phyloP scores from a whole-genome alignment of 305 asterid genomes.

The Caryopteris hybrid region DNA sequence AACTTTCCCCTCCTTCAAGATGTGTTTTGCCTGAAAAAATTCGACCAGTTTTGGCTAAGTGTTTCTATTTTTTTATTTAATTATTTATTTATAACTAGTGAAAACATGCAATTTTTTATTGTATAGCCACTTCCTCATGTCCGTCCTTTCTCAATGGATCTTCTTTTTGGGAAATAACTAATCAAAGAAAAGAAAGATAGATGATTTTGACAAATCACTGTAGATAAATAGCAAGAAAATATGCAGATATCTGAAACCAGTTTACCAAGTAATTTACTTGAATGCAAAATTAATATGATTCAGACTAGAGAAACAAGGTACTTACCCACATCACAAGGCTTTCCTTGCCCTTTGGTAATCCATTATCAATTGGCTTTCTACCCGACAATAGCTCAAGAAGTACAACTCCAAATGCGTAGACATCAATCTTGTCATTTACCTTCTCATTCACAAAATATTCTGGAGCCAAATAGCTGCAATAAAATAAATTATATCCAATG shows the following conservation, averaged over 20 bases:
- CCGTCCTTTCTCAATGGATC: neutral
- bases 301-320: neutral
- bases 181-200: neutral
- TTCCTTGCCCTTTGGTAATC: slow-evolving; percentile 56
- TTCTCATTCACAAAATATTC: slow-evolving; percentile 85
- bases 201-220: neutral
- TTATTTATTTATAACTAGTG: no score
- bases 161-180: neutral
- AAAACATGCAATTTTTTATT: neutral
- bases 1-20: slow-evolving; percentile 47
- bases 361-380: slow-evolving; percentile 70
- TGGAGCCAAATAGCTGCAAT: slow-evolving; percentile 82
- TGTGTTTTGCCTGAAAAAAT: slow-evolving; percentile 63
- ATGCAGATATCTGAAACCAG: neutral
- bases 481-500: neutral
- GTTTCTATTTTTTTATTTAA: no score
- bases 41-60: neutral
- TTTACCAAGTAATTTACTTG: neutral
- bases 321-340: slow-evolving; percentile 93
- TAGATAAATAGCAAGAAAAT: neutral
- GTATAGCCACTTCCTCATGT: neutral
- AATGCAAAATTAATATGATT: neutral
- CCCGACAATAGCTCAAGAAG: slow-evolving; percentile 90
- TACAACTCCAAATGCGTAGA: slow-evolving; percentile 90
- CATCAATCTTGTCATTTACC: slow-evolving; percentile 67